Base-by-base conservation (phyloP, 352 stramenopile species). In the Phytophthora litchii region DNA sequence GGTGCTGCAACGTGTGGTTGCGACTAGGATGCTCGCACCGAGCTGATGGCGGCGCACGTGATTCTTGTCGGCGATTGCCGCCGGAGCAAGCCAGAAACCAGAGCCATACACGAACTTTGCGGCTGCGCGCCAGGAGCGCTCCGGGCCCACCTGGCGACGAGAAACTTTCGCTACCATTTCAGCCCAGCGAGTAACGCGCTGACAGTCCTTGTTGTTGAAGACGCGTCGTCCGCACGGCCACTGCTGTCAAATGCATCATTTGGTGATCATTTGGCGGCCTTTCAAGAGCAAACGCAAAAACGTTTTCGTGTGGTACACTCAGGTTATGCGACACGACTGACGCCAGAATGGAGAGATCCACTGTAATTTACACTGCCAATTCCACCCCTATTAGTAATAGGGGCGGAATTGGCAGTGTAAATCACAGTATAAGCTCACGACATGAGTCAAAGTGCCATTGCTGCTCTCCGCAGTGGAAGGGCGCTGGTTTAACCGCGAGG, bases 241-340 rank as follows among this genome's bases (percentile, higher is more conserved):
- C 27, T 64, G 34, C 37, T 57, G 55, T 37, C 47, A 64, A n/a
- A 37, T 6, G 32, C 46, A 54, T 41, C 44, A 52, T n/a, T n/a
- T n/a, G n/a, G n/a, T n/a, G n/a, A n/a, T n/a, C n/a, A n/a, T n/a
- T n/a, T n/a, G n/a, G n/a, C n/a, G n/a, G 55, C 55, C 55, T 57
- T 56, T 63, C 54, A 35, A n/a, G 31, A 27, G 7, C 32, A 6
- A 16, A 31, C 17, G 42, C 23, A 61, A 48, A 63, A 45, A 43
- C 48, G 29, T 19, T 20, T 55, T 38, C 45, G 25, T 63, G 35
- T 52, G 42, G 41, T 54, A 35, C 48, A 65, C 48, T 54, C 25
- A 45, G 54, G 23, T 1, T 58, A 52, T 66, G 61, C 55, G 61
- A 70, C 48, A 66, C 35, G 36, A 56, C 45, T 60, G 41, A 66